Conservation (phyloP, 371 early-diverging fungal species). For the Mucor saturninus region DNA sequence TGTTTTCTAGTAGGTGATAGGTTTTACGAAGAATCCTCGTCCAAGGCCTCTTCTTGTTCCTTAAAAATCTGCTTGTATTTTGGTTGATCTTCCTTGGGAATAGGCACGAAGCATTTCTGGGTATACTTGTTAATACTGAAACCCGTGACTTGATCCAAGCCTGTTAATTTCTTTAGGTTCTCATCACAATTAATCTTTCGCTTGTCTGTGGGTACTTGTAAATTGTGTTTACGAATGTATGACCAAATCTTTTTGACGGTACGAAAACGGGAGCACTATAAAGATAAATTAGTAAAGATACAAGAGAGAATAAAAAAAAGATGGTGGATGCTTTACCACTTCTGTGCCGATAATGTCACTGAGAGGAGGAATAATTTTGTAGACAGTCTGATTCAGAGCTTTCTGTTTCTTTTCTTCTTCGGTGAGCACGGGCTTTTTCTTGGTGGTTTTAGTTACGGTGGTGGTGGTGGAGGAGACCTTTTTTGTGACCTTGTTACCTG, state of each 20-base stretch:
- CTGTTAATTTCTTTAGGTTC: constrained; percentile 33
- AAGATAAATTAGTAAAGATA: constrained; percentile 1
- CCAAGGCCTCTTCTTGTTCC: constrained; percentile 6
- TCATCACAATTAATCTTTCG: constrained; percentile 48
- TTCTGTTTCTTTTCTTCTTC: constrained; percentile 10
- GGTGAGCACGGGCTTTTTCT: constrained; percentile 9
- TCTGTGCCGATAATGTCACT: constrained; percentile 30
- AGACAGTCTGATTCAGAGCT: constrained; percentile 12
- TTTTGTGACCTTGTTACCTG: background rate
- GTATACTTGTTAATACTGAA: constrained; percentile 28
- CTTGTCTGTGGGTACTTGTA: constrained; percentile 49
- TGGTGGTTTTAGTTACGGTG: constrained; percentile 1
- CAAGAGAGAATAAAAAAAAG: background rate
- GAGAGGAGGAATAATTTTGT: constrained; percentile 29
- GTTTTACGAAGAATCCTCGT: no score
- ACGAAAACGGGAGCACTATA: constrained; percentile 43
- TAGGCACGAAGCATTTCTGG: constrained; percentile 14
- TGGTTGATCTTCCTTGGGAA: constrained; percentile 25
- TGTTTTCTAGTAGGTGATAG: no score
- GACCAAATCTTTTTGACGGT: constrained; percentile 55
- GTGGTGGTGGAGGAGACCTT: background rate
- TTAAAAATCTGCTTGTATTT: constrained; percentile 9
- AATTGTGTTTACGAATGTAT: constrained; percentile 46
- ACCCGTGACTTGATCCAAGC: constrained; percentile 8
- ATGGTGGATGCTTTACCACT: constrained; percentile 7